Conservation (phyloP, 495 filamentous ascomycete species). For the Penicillium angulare region DNA sequence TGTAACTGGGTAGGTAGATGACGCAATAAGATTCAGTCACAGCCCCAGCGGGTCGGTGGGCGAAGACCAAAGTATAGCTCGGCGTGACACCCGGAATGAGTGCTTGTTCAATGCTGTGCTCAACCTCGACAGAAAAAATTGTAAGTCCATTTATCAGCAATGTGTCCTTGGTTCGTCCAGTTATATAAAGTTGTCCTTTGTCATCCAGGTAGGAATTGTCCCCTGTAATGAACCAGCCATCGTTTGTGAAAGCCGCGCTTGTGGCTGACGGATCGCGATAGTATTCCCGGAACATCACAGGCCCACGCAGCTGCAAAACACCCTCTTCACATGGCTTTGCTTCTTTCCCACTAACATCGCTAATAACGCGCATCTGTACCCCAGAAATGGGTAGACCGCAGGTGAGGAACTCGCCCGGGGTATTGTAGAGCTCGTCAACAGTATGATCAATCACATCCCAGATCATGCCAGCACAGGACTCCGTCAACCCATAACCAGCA, state of each 20-base stretch:
- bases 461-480: constrained; percentile 50
- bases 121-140: background rate
- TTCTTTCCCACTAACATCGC: no score
- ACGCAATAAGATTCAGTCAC: background rate
- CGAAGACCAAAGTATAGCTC: background rate
- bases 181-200: background rate
- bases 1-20: background rate
- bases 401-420: constrained; percentile 24
- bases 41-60: background rate
- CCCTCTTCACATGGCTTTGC: background rate
- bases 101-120: background rate
- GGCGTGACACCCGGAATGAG: background rate
- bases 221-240: background rate
- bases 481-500: constrained; percentile 55
- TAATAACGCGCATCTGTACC: background rate
- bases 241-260: background rate
- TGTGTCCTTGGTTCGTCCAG: background rate
- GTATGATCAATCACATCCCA: constrained; percentile 33
- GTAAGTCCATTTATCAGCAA: background rate
- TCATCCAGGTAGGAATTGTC: background rate
- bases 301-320: background rate
- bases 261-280: background rate
- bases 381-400: constrained; percentile 23
- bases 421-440: constrained; percentile 22
- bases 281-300: background rate